phyloP scores from a whole-genome alignment of 2,329 filamentous ascomycete genomes.

The Ceratocystis alfenasii region DNA sequence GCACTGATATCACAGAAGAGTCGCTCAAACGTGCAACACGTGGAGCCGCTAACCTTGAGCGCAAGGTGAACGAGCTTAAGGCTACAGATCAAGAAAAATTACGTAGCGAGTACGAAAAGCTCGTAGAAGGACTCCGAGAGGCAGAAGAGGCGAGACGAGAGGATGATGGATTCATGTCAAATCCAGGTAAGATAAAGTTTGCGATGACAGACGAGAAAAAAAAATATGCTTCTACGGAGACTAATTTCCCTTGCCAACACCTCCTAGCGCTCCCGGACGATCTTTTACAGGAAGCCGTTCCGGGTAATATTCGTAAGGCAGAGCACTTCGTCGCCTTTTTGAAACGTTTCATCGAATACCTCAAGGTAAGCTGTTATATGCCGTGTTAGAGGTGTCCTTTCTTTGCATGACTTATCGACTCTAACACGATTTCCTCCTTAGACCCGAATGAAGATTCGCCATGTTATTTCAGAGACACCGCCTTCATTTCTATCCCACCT shows the following conservation, averaged over 20 bases:
- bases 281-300: slow-evolving; percentile 85
- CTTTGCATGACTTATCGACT: background rate
- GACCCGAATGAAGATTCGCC: slow-evolving; percentile 95
- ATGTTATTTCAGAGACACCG: slow-evolving; percentile 94
- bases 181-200: slow-evolving; percentile 44
- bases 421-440: slow-evolving; percentile 28
- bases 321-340: slow-evolving; percentile 94
- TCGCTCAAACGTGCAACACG: slow-evolving; percentile 81
- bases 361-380: slow-evolving; percentile 45
- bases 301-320: slow-evolving; percentile 87
- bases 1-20: slow-evolving; percentile 93
- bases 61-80: slow-evolving; percentile 87
- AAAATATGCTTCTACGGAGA: too few species aligned
- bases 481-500: slow-evolving; percentile 86
- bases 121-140: slow-evolving; percentile 81
- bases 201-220: background rate
- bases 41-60: slow-evolving; percentile 81
- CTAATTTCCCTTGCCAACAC: background rate
- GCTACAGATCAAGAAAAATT: slow-evolving; percentile 89
- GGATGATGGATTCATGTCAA: slow-evolving; percentile 85
- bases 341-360: slow-evolving; percentile 92
- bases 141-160: slow-evolving; percentile 76
- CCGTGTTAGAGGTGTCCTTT: background rate
- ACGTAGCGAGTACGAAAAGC: slow-evolving; percentile 87
- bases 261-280: slow-evolving; percentile 69